phyloP scores from a whole-genome alignment of 163 green algal genomes.

The Chlamydomonas reinhardtii region DNA sequence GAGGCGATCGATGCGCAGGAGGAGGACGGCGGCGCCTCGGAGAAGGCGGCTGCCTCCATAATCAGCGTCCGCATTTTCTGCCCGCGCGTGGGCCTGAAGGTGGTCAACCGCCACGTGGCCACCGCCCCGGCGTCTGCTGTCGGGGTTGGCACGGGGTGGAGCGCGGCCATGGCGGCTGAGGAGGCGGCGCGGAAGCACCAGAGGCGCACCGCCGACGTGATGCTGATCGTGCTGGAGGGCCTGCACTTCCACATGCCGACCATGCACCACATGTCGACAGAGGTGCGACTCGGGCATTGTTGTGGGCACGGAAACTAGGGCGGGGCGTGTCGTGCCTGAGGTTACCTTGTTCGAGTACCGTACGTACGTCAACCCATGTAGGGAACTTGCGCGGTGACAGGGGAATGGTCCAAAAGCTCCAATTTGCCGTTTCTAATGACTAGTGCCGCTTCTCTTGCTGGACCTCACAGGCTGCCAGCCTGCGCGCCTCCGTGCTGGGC shows the following conservation, averaged over 20 bases:
- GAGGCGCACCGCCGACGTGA: slow-evolving; percentile 5
- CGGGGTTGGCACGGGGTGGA: no score
- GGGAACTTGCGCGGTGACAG: no score
- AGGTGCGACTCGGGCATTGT: not conserved
- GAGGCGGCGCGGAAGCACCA: not conserved
- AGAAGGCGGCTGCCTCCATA: not conserved
- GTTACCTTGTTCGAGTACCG: no score
- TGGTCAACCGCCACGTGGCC: slow-evolving; percentile 17
- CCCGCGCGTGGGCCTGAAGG: slow-evolving; percentile 31
- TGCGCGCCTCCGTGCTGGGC: slow-evolving; percentile 4
- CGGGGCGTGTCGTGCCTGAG: no score
- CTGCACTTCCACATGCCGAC: slow-evolving; percentile 31
- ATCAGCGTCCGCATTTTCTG: slow-evolving; percentile 31
- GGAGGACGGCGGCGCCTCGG: not conserved
- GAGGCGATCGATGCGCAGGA: not conserved
- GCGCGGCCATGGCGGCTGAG: not conserved
- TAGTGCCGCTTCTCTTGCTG: not conserved
- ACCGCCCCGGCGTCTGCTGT: not conserved
- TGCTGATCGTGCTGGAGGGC: slow-evolving; percentile 36
- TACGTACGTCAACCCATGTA: no score
- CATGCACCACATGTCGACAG: slow-evolving; percentile 6
- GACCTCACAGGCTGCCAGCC: not conserved
- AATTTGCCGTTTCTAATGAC: no score
- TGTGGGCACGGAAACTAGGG: no score
- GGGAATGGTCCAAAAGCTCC: no score